These are phyloP conservation scores for Pseudevernia furfuracea DNA, from an alignment of 495 filamentous ascomycete genomes.

Conservation along the genomic window DNA sequence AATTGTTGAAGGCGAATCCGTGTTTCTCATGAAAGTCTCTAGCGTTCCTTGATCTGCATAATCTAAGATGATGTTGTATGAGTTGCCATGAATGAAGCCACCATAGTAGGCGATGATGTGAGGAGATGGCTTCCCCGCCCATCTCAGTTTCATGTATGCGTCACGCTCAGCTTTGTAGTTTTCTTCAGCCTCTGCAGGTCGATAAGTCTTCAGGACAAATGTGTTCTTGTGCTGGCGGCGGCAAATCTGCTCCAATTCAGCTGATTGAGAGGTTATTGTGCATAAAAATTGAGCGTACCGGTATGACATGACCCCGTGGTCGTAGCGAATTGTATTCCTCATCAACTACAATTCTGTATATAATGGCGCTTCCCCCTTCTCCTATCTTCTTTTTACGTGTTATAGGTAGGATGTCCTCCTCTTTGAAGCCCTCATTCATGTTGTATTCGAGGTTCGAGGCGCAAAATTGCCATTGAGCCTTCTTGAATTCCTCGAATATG, in stretches of 20 bases:
- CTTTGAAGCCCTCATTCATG: slow-evolving; percentile 14
- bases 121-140: slow-evolving; percentile 15
- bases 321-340: slow-evolving; percentile 18
- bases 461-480: slow-evolving; percentile 23
- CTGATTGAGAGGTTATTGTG: not conserved
- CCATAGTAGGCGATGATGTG: slow-evolving; percentile 40
- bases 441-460: slow-evolving; percentile 10
- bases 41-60: slow-evolving; percentile 40
- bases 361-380: slow-evolving; percentile 19
- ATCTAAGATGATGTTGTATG: slow-evolving; percentile 40
- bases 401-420: slow-evolving; percentile 20
- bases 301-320: not conserved
- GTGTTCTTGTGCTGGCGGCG: slow-evolving; percentile 22
- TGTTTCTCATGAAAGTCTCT: slow-evolving; percentile 33
- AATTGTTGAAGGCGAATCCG: slow-evolving; percentile 26
- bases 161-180: slow-evolving; percentile 33
- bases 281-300: not conserved
- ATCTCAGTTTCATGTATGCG: slow-evolving; percentile 32
- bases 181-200: slow-evolving; percentile 25
- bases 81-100: slow-evolving; percentile 33
- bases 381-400: slow-evolving; percentile 2
- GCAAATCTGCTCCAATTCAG: not conserved
- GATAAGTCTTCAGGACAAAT: slow-evolving; percentile 39
- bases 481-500: slow-evolving; percentile 11
- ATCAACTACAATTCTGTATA: slow-evolving; percentile 16